Base-by-base conservation (phyloP, 2,329 filamentous ascomycete genomes). In the Sarocladium strictum region DNA sequence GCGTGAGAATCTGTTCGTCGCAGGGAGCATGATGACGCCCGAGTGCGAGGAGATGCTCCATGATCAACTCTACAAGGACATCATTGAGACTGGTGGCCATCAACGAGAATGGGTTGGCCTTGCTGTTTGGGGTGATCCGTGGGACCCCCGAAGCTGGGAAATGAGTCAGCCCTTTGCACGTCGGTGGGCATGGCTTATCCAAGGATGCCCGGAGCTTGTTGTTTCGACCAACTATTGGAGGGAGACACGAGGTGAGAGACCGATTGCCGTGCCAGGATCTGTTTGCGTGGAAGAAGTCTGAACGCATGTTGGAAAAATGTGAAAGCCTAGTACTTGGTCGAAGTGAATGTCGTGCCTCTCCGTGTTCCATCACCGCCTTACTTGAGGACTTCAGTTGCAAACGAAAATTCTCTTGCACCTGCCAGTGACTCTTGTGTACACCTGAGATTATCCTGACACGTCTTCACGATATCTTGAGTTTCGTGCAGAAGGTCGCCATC, bases 61-160 rank as follows among this genome's bases (percentile, higher is more conserved):
- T 54, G 45, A 53, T 17, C 35, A 38, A 15, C 35, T 38, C 6
- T 38, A n/a, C n/a, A 15, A 15, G 21, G 55, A 57, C 24, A 17
- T 57, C 6, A 29, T 53, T 1, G 58, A 55, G 19, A 11, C 45
- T 2, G 56, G 23, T 10, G 45, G 33, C 29, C 33, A 32, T 11
- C 21, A 38, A 21, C 54, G 33, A 21, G 45, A 57, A 10, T 55
- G 54, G 50, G 27, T 37, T 10, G 58, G 58, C 10, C 40, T 79
- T 1, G 63, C 78, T 10, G 71, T 78, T 1, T 79, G 76, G 77
- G 73, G 75, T 1, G 71, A 76, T 10, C 67, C 76, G 0, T 76
- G 69, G 68, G 68, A 78, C 53, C 55, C 67, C 2, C 53, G 56
- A 0, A 72, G 67, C 14, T 80, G 76, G 76, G 77, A 80, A 58